Evolutionary conservation across 2,329 filamentous ascomycete genomes (phyloP).

Genomic region (Penicillium rolfsii): DNA sequence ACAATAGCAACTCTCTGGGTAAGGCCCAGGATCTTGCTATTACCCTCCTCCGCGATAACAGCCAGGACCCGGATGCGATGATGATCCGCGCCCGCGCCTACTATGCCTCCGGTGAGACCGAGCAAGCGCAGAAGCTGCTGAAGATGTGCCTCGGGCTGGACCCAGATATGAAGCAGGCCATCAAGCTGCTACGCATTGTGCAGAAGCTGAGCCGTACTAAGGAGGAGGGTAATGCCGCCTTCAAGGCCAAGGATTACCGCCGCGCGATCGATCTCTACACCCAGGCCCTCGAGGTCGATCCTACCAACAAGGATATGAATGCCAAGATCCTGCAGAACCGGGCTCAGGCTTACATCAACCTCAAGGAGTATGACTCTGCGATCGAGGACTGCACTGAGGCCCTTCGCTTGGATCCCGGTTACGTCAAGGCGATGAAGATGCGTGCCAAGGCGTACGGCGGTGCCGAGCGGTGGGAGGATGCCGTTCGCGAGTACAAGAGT

Average conservation of each 20-base stretch:
- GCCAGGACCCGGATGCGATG: slow-evolving; percentile 88
- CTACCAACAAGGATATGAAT: slow-evolving; percentile 86
- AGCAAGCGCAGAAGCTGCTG: slow-evolving; percentile 91
- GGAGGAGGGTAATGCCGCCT: slow-evolving; percentile 86
- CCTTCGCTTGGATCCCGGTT: slow-evolving; percentile 77
- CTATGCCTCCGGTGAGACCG: slow-evolving; percentile 91
- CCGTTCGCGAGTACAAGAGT: slow-evolving; percentile 83
- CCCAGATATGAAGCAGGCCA: slow-evolving; percentile 84
- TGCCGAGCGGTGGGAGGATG: slow-evolving; percentile 88
- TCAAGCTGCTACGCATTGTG: slow-evolving; percentile 85
- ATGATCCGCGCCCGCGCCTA: slow-evolving; percentile 85
- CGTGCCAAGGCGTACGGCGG: slow-evolving; percentile 87
- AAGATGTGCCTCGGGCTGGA: slow-evolving; percentile 86
- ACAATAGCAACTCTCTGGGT: slow-evolving; percentile 81
- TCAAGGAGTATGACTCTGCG: slow-evolving; percentile 81
- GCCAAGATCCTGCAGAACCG: slow-evolving; percentile 94
- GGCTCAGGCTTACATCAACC: slow-evolving; percentile 75
- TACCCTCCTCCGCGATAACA: slow-evolving; percentile 80
- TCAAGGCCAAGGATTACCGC: slow-evolving; percentile 81
- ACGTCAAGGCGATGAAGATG: slow-evolving; percentile 89
- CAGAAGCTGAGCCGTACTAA: slow-evolving; percentile 93
- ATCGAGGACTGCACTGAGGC: slow-evolving; percentile 86
- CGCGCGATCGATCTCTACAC: slow-evolving; percentile 83
- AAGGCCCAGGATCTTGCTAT: slow-evolving; percentile 94
- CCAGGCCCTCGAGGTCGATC: slow-evolving; percentile 80